Percentiles rank a stretch among this genome's conserved stretches.
These are phyloP conservation scores for Abeoforma whisleri DNA, from an alignment of 78 protist species.

Conservation along the genomic window DNA sequence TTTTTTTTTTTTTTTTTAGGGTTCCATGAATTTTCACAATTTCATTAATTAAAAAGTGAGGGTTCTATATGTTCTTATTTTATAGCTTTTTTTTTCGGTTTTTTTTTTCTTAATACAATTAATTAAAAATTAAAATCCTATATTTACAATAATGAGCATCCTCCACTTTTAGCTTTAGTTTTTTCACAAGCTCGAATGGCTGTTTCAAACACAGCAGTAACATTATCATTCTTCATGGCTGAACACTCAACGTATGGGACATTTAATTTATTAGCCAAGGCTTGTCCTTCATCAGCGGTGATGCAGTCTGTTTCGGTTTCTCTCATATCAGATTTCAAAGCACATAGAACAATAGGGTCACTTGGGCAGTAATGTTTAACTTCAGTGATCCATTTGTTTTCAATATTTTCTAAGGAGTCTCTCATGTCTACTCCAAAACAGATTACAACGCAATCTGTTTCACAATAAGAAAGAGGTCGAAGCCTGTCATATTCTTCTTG, in stretches of 20 bases:
- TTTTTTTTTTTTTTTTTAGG: too few relatives aligned
- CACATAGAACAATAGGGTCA: conserved; percentile 5
- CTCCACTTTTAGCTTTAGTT: background rate
- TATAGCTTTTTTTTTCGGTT: too few relatives aligned
- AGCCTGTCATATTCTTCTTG: background rate
- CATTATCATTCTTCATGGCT: background rate
- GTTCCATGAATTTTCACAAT: too few relatives aligned
- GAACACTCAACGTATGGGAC: background rate
- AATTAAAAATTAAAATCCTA: too few relatives aligned
- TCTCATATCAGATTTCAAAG: background rate
- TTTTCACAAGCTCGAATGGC: too few relatives aligned
- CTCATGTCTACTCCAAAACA: background rate
- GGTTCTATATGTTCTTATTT: too few relatives aligned
- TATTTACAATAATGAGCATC: background rate
- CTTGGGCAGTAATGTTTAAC: background rate
- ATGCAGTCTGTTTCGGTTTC: too few relatives aligned
- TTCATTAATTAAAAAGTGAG: too few relatives aligned
- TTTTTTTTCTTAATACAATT: too few relatives aligned
- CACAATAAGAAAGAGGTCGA: background rate
- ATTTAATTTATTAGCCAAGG: background rate
- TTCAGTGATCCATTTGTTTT: background rate
- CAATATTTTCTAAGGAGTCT: background rate
- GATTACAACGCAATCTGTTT: background rate
- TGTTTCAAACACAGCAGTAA: background rate
- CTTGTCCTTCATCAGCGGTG: background rate